Evolutionary conservation across 441 rosid species (phyloP).

Genomic region (Bruguiera hainesii): DNA sequence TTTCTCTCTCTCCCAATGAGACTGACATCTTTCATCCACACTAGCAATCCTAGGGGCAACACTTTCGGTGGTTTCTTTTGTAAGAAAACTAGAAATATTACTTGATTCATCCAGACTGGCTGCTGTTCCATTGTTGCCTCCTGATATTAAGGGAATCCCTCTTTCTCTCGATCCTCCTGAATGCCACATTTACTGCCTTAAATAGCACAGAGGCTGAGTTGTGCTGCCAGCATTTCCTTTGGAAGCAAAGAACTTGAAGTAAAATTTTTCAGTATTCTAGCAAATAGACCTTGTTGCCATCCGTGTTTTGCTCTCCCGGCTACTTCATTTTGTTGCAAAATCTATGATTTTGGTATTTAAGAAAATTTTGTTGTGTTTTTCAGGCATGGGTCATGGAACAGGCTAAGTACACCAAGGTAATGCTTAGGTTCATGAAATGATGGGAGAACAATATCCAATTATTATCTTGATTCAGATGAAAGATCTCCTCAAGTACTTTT

Average conservation of each 20-base stretch:
- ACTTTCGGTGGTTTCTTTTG: no score
- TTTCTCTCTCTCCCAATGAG: no score
- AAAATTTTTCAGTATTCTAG: not conserved
- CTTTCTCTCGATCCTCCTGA: no score
- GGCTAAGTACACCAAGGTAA: slow-evolving; percentile 82
- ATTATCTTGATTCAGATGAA: not conserved
- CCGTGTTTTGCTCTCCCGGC: not conserved
- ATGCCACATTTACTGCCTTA: no score
- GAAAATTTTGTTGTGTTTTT: slow-evolving; percentile 1
- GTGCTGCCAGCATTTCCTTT: not conserved
- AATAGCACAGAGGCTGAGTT: not conserved
- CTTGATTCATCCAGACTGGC: no score
- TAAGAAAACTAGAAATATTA: no score
- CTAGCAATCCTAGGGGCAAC: no score
- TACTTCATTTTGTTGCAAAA: not conserved
- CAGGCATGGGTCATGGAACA: slow-evolving; percentile 70
- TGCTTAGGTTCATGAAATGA: slow-evolving; percentile 8
- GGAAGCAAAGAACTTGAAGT: not conserved
- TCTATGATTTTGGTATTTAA: slow-evolving; percentile 3
- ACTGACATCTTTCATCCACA: no score
- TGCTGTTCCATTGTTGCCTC: no score
- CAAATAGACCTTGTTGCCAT: not conserved
- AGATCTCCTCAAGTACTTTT: not conserved
- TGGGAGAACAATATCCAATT: not conserved
- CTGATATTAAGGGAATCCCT: no score